Evolutionary conservation across 148 eudicot species (phyloP).

Genomic region (Amaranthus hypochondriacus): DNA sequence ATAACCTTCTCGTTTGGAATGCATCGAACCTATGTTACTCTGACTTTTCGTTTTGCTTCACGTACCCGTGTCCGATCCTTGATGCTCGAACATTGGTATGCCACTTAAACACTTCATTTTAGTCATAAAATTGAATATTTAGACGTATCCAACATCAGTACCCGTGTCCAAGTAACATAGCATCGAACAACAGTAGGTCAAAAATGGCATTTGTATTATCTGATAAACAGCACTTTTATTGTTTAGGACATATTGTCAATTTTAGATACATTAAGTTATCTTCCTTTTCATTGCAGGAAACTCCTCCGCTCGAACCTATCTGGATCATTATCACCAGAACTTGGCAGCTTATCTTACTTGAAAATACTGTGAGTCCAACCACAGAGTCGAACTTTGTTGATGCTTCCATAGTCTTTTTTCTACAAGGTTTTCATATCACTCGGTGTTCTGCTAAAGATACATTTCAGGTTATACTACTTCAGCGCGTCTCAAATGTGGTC

Average conservation of each 20-base stretch:
- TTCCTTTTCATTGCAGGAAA: constrained; percentile 25
- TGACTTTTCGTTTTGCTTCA: no score
- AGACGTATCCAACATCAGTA: no score
- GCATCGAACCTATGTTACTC: no score
- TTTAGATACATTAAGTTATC: neutral
- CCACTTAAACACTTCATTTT: no score
- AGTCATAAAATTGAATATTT: no score
- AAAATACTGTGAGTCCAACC: constrained; percentile 31
- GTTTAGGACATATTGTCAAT: neutral
- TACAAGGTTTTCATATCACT: neutral
- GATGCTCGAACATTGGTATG: no score
- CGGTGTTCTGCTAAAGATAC: neutral
- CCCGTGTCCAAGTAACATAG: no score
- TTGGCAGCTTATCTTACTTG: constrained; percentile 32
- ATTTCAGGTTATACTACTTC: no score
- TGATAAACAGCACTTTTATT: neutral
- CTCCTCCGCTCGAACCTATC: constrained; percentile 36
- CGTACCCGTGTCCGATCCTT: no score
- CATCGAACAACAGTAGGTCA: neutral
- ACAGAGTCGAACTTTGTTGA: neutral
- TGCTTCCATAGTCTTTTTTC: neutral
- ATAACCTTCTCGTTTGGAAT: no score
- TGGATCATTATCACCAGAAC: constrained; percentile 33
- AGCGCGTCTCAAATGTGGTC: no score
- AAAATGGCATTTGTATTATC: neutral